These are phyloP conservation scores for Fusarium compactum DNA, from an alignment of 2,329 filamentous ascomycete genomes.

Conservation along the genomic window DNA sequence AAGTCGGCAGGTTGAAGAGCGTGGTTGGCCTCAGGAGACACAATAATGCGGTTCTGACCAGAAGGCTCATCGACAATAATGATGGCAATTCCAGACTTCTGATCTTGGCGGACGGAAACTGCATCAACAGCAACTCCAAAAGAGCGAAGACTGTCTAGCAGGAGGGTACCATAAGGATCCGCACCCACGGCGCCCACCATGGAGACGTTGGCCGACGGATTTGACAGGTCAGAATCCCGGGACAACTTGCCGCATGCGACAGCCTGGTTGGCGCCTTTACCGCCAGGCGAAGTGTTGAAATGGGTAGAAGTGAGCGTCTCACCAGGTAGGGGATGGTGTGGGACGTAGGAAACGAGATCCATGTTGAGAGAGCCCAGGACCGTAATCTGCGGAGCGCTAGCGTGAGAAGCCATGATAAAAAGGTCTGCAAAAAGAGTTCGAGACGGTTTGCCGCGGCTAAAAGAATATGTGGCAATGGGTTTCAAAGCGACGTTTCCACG, in stretches of 20 bases:
- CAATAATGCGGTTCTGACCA: slow-evolving; percentile 81
- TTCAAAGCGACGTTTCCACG: background rate
- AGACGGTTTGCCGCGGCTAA: slow-evolving; percentile 3
- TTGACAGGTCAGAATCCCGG: slow-evolving; percentile 57
- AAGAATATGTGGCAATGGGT: background rate
- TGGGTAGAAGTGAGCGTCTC: slow-evolving; percentile 86
- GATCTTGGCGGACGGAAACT: slow-evolving; percentile 58
- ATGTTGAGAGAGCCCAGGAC: slow-evolving; percentile 95
- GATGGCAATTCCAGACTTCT: slow-evolving; percentile 77
- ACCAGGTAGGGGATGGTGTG: slow-evolving; percentile 83
- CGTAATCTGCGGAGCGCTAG: slow-evolving; percentile 68
- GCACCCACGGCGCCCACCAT: slow-evolving; percentile 82
- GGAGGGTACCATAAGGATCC: slow-evolving; percentile 72
- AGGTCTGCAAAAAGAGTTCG: slow-evolving; percentile 3
- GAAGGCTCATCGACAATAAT: slow-evolving; percentile 80
- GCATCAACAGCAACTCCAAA: slow-evolving; percentile 72
- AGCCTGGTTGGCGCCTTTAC: slow-evolving; percentile 96
- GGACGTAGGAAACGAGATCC: slow-evolving; percentile 89
- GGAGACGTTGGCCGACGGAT: slow-evolving; percentile 62
- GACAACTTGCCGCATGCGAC: slow-evolving; percentile 89
- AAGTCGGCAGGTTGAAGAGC: slow-evolving; percentile 56
- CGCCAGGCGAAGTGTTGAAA: slow-evolving; percentile 85
- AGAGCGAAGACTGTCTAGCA: slow-evolving; percentile 68
- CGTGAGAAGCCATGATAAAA: slow-evolving; percentile 36
- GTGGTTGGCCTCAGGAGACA: slow-evolving; percentile 79